Evolutionary conservation across 495 filamentous ascomycete species (phyloP).

Genomic region (Xylaria nigripes): DNA sequence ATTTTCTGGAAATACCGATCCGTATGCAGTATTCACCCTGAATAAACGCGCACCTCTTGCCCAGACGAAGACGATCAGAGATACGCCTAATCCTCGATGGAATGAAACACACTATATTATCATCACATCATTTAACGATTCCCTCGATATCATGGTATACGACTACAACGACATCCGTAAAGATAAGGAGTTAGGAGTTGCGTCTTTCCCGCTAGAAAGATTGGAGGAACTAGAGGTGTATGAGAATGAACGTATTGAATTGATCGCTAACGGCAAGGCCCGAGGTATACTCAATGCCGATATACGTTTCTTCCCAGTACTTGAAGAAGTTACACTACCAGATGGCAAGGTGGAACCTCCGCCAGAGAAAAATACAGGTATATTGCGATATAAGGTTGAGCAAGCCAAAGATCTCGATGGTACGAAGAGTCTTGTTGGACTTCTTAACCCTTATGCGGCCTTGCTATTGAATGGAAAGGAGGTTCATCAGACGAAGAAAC

Average conservation of each 20-base stretch:
- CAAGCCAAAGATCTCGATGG: slow-evolving; percentile 94
- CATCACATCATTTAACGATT: slow-evolving; percentile 78
- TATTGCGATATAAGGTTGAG: slow-evolving; percentile 83
- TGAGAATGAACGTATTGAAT: slow-evolving; percentile 77
- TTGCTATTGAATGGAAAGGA: slow-evolving; percentile 85
- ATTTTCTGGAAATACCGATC: slow-evolving; percentile 88
- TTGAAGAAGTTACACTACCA: slow-evolving; percentile 60
- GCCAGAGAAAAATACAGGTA: slow-evolving; percentile 87
- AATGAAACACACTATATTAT: slow-evolving; percentile 94
- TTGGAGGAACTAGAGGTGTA: slow-evolving; percentile 66
- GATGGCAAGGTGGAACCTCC: slow-evolving; percentile 70
- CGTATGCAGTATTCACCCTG: slow-evolving; percentile 80
- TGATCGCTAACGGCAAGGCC: slow-evolving; percentile 73
- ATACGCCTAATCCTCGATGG: slow-evolving; percentile 83
- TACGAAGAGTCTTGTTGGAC: slow-evolving; percentile 78
- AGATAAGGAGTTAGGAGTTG: slow-evolving; percentile 87
- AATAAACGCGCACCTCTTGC: slow-evolving; percentile 73
- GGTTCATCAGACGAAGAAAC: slow-evolving; percentile 72
- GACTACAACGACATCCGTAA: slow-evolving; percentile 96
- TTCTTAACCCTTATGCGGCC: slow-evolving; percentile 81
- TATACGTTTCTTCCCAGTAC: slow-evolving; percentile 89
- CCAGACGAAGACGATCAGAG: slow-evolving; percentile 79
- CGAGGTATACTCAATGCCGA: slow-evolving; percentile 74
- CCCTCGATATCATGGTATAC: slow-evolving; percentile 71
- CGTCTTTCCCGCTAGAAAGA: slow-evolving; percentile 75